Base-by-base conservation (phyloP, 1,284 basidiomycete species). In the Fistulinella staudtii region DNA sequence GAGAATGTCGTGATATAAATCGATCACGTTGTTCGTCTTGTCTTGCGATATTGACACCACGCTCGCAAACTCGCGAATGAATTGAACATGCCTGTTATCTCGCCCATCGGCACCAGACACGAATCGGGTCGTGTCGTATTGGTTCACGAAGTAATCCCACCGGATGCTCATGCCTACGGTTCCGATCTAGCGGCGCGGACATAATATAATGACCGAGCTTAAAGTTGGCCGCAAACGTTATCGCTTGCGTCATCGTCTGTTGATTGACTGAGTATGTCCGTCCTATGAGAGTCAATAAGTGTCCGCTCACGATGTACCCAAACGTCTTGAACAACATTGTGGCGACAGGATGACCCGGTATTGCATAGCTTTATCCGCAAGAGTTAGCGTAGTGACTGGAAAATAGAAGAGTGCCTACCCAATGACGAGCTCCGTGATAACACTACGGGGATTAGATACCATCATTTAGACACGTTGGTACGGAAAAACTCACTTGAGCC, bases 131-230 rank as follows among this genome's bases (percentile, higher is more conserved):
- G 84, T 80, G 57, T 94, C 91, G 61, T 91, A 95, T 41, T 92
- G 88, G 57, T 89, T 93, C 54, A 95, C 87, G 55, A 99, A 93
- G 66, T 93, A 82, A 64, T 99, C 96, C 96, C 95, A 99, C 31
- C 90, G 85, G 55, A 95, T 89, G 56, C 80, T 82, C 86, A 97
- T 91, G 27, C 89, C 89, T 90, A 52, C 1, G 17, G 5, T 18
- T 2, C 9, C 5, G 6, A 21, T 40, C 34, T 14, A 15, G 36
- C n/a, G 76, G 76, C 0, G 73, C 68, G 14, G 77, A 58, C 58
- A 79, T 79, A 67, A 75, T 76, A 51, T 77, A 76, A 51, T 75
- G 71, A 4, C 68, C 74, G 10, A 75, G 64, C 54, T 75, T 76
- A 36, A 69, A 61, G 43, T 79, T 74, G 1, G 62, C 53, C 2